phyloP scores from a whole-genome alignment of 306 rosid species.

The Urtica urens region DNA sequence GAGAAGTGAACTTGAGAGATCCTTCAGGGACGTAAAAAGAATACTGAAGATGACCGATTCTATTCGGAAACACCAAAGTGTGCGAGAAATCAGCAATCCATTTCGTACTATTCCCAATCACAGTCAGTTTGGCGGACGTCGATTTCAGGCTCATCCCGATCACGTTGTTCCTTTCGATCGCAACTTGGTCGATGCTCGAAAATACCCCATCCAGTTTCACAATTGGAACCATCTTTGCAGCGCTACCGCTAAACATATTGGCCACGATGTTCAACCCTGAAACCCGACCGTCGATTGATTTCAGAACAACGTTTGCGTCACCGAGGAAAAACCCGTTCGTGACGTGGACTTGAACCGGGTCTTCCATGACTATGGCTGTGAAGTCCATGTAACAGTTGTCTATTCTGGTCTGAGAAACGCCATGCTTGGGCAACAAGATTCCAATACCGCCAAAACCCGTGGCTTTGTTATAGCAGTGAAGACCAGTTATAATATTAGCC shows the following conservation, averaged over 20 bases:
- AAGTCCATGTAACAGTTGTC: slow-evolving; percentile 58
- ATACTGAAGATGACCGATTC: slow-evolving; percentile 40
- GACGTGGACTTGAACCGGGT: slow-evolving; percentile 67
- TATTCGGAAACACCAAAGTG: slow-evolving; percentile 36
- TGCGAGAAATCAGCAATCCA: slow-evolving; percentile 57
- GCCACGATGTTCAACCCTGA: slow-evolving; percentile 44
- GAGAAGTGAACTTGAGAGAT: slow-evolving; percentile 32
- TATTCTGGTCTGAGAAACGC: slow-evolving; percentile 48
- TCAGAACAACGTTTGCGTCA: slow-evolving; percentile 43
- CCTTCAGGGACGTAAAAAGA: slow-evolving; percentile 29
- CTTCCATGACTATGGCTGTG: slow-evolving; percentile 55
- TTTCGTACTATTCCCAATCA: slow-evolving; percentile 32
- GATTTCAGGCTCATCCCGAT: slow-evolving; percentile 49
- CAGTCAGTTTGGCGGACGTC: slow-evolving; percentile 37
- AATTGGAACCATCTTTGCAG: slow-evolving; percentile 32
- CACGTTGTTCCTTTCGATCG: slow-evolving; percentile 52
- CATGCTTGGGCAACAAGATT: slow-evolving; percentile 41
- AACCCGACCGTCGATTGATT: slow-evolving; percentile 38
- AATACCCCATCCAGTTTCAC: slow-evolving; percentile 45
- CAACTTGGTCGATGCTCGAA: slow-evolving; percentile 40
- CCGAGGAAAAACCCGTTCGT: slow-evolving; percentile 58
- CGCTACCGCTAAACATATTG: slow-evolving; percentile 48
- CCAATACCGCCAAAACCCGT: slow-evolving; percentile 52
- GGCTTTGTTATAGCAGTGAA: slow-evolving; percentile 60
- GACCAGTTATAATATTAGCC: slow-evolving; percentile 53